Evolutionary conservation across 768 basidiomycete genomes (phyloP).

Genomic region (Suillus weaverae): DNA sequence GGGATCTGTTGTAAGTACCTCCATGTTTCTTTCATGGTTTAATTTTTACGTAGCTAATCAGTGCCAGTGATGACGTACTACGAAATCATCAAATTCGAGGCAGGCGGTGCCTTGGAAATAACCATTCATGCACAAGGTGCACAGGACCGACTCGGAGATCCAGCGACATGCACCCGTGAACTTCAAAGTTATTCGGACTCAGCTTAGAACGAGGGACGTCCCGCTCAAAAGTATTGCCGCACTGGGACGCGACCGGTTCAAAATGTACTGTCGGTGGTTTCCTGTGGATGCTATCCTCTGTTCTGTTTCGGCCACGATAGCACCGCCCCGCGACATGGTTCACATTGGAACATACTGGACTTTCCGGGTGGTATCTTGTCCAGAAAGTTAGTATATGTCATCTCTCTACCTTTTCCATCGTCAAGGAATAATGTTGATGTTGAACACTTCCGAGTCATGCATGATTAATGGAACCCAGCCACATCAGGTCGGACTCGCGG

Average conservation of each 20-base stretch:
- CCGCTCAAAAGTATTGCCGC: conserved; percentile 36
- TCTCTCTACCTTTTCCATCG: conserved; percentile 9
- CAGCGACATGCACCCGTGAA: conserved; percentile 31
- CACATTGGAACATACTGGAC: conserved; percentile 53
- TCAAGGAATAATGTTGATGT: conserved; percentile 34
- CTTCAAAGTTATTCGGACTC: conserved; percentile 41
- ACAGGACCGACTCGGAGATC: conserved; percentile 22
- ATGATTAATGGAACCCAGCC: conserved; percentile 43
- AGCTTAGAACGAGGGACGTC: conserved; percentile 44
- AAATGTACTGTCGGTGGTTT: conserved; percentile 36
- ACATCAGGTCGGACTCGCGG: conserved; percentile 39
- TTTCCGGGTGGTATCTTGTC: conserved; percentile 51
- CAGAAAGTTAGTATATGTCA: conserved; percentile 26
- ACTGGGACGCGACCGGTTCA: conserved; percentile 43
- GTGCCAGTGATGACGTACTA: conserved; percentile 37
- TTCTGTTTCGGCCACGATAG: conserved; percentile 45
- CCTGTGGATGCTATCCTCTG: conserved; percentile 48
- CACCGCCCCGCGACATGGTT: conserved; percentile 46
- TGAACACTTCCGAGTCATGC: conserved; percentile 37
- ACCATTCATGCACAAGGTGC: conserved; percentile 42
- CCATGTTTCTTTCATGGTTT: conserved; percentile 8
- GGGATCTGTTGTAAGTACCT: conserved; percentile 45
- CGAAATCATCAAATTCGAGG: conserved; percentile 27
- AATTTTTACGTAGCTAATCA: conserved; percentile 23
- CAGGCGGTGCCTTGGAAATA: conserved; percentile 37